Evolutionary conservation across 306 rosid species (phyloP), one percentile per base, ranked within the genome.

Genomic region (Boehmeria nivea): DNA sequence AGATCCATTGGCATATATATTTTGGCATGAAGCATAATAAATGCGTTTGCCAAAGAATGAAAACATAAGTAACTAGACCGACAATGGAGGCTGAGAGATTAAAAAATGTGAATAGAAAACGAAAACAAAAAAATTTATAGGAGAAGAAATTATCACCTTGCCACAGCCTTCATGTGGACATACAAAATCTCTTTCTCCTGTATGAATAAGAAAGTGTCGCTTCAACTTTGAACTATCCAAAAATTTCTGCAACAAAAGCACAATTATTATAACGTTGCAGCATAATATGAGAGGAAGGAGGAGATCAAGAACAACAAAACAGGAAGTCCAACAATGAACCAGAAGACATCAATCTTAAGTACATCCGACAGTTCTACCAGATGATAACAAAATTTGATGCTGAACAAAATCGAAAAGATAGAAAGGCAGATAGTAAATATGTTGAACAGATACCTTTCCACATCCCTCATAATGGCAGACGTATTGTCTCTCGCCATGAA

Each of bases 91-190:
- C 40, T 8, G 16, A 55, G 61, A 57, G 36, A 57, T 21, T 16
- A 48, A 1, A 24, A 21, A 8, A 49, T 38, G 17, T 10, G 8
- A 15, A 9, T 18, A 61, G 50, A 71, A 71, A 13, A 64, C 61
- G n/a, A n/a, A n/a, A n/a, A n/a, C n/a, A n/a, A n/a, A n/a, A n/a
- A n/a, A n/a, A n/a, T n/a, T n/a, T n/a, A n/a, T 31, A 58, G 51
- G 61, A 71, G 67, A 65, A 50, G 8, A 72, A 69, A 65, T 64
- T 54, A 70, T 83, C 73, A 91, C 99, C 99, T 91, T 91, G 46
- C 99, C 99, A 75, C 99, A 91, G 78, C 99, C 99, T 81, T 91
- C 96, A 75, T 79, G 85, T 42, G 95, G 94, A 62, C 96, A 91
- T 10, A 87, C 89, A 69, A 83, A 91, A 59, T 88, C 88, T 73